phyloP scores from a whole-genome alignment of 345 rosid species.

The Bruguiera sexangula region DNA sequence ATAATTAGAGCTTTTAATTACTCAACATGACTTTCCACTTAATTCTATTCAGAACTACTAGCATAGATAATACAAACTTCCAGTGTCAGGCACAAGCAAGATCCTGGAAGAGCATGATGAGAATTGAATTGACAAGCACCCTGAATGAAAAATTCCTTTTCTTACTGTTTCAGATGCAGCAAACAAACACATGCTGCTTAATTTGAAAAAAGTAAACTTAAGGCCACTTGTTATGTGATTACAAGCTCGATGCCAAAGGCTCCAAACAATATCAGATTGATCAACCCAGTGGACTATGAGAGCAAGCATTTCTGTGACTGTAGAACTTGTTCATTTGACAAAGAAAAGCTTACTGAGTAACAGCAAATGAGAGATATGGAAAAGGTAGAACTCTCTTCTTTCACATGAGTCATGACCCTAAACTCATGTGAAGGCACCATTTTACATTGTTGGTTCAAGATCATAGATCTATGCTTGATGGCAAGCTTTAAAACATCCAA shows the following conservation, averaged over 20 bases:
- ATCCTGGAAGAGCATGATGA: neutral
- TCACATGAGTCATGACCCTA: neutral
- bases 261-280: neutral
- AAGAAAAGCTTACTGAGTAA: neutral
- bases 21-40: neutral
- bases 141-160: neutral
- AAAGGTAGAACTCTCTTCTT: neutral
- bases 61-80: neutral
- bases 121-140: neutral
- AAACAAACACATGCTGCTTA: no score
- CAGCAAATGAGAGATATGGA: neutral
- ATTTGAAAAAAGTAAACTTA: no score
- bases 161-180: no score
- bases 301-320: neutral
- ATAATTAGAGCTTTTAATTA: constrained; percentile 8
- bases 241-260: neutral
- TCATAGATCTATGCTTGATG: no score
- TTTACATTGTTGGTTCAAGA: no score
- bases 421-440: neutral
- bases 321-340: neutral
- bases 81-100: constrained; percentile 4
- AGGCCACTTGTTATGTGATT: no score
- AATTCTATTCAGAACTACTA: neutral
- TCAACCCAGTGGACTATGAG: neutral
- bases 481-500: no score